These are phyloP conservation scores for Chaetomiaceae sp. DNA, from an alignment of 2,329 filamentous ascomycete genomes.

Conservation along the genomic window DNA sequence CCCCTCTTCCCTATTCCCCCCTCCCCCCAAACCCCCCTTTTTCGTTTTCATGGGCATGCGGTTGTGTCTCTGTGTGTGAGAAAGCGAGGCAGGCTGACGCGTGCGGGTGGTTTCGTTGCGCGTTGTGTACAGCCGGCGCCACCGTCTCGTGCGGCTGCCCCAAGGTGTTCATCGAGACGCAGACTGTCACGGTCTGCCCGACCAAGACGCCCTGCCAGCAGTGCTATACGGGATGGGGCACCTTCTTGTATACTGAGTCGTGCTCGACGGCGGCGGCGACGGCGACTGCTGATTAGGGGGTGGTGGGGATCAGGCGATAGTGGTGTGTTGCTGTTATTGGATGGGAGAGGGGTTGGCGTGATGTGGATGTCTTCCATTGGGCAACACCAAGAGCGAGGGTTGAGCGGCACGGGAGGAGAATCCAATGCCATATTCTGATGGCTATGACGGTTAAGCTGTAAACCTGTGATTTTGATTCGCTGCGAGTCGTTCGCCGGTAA, in stretches of 20 bases:
- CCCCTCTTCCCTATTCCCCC: background rate
- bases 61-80: background rate
- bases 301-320: too few relatives aligned
- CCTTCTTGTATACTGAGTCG: constrained; percentile 12
- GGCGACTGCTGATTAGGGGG: background rate
- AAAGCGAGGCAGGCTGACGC: too few relatives aligned
- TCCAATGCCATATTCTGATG: too few relatives aligned
- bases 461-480: too few relatives aligned
- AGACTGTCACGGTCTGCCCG: constrained; percentile 24
- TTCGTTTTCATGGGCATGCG: background rate
- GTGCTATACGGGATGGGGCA: constrained; percentile 24
- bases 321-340: background rate
- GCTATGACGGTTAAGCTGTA: too few relatives aligned
- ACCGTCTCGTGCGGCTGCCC: constrained; percentile 25
- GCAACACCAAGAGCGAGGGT: too few relatives aligned
- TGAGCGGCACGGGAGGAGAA: too few relatives aligned
- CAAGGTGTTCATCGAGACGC: constrained; percentile 11
- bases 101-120: too few relatives aligned
- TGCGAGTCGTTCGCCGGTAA: too few relatives aligned
- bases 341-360: background rate
- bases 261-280: background rate
- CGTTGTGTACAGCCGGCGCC: constrained; percentile 15
- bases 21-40: background rate
- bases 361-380: too few relatives aligned
- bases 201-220: constrained; percentile 23